Conservation (phyloP, 2,329 filamentous ascomycete genomes). For the Colletotrichum sp. region DNA sequence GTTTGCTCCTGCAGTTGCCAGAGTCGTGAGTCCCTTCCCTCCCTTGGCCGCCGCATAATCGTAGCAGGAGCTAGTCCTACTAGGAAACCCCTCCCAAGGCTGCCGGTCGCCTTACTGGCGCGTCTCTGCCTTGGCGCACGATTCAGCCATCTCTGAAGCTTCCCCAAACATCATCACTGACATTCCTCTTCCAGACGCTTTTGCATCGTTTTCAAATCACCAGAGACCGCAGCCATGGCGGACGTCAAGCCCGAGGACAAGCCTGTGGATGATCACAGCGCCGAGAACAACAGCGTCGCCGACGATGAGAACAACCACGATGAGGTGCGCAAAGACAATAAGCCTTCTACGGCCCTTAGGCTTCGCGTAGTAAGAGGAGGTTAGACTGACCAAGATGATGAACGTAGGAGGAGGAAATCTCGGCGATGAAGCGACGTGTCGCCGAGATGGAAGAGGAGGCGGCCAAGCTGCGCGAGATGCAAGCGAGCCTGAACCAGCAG, state of each 20-base stretch:
- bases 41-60: background rate
- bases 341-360: slow-evolving; percentile 9
- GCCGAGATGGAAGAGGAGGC: slow-evolving; percentile 93
- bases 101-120: slow-evolving; percentile 1
- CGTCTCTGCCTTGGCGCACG: slow-evolving; percentile 1
- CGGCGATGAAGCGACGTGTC: slow-evolving; percentile 84
- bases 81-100: background rate
- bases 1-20: background rate
- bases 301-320: slow-evolving; percentile 50
- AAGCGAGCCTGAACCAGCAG: slow-evolving; percentile 83
- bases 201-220: background rate
- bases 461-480: slow-evolving; percentile 86
- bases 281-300: slow-evolving; percentile 28
- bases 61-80: background rate
- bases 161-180: background rate
- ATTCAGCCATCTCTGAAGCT: background rate
- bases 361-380: slow-evolving; percentile 23
- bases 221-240: slow-evolving; percentile 25
- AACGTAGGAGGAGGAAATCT: slow-evolving; percentile 79
- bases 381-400: slow-evolving; percentile 20
- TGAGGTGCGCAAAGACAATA: slow-evolving; percentile 43
- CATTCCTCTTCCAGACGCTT: background rate
- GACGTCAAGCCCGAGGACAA: slow-evolving; percentile 33
- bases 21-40: background rate
- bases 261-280: slow-evolving; percentile 33